A percentile compares a stretch with the other conserved stretches of the same genome.
These are phyloP conservation scores for Penicillium sp. DNA, from an alignment of 2,329 filamentous ascomycete species.

Conservation along the genomic window DNA sequence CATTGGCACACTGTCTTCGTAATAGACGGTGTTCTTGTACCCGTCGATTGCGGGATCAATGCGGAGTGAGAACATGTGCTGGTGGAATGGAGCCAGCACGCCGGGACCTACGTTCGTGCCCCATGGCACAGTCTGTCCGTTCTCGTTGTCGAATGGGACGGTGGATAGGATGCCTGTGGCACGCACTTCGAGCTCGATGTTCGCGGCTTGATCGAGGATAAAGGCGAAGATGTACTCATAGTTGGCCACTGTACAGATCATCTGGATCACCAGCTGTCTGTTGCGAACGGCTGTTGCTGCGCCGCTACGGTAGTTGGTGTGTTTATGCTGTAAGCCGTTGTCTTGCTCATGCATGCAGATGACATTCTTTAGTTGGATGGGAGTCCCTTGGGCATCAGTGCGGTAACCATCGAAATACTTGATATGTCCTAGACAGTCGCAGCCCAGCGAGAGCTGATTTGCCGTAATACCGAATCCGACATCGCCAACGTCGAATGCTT, in stretches of 20 bases:
- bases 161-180: constrained; percentile 65
- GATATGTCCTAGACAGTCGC: constrained; percentile 65
- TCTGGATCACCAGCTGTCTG: constrained; percentile 61
- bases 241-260: constrained; percentile 65
- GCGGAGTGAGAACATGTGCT: constrained; percentile 68
- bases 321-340: constrained; percentile 64
- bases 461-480: constrained; percentile 61
- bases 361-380: constrained; percentile 56
- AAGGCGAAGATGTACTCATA: constrained; percentile 71
- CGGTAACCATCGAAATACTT: constrained; percentile 60
- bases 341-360: constrained; percentile 69
- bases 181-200: constrained; percentile 61
- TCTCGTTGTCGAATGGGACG: constrained; percentile 57
- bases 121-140: constrained; percentile 58
- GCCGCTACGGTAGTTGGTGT: constrained; percentile 64
- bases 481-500: constrained; percentile 66
- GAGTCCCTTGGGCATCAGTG: constrained; percentile 54
- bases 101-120: constrained; percentile 65
- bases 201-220: constrained; percentile 65
- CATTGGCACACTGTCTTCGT: constrained; percentile 51
- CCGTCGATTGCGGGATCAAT: constrained; percentile 59
- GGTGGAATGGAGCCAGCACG: constrained; percentile 64
- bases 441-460: constrained; percentile 64
- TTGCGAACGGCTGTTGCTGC: constrained; percentile 59
- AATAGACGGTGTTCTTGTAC: constrained; percentile 49